phyloP scores from a whole-genome alignment of 1,139 yeast genomes.

The Taphrina pruni region DNA sequence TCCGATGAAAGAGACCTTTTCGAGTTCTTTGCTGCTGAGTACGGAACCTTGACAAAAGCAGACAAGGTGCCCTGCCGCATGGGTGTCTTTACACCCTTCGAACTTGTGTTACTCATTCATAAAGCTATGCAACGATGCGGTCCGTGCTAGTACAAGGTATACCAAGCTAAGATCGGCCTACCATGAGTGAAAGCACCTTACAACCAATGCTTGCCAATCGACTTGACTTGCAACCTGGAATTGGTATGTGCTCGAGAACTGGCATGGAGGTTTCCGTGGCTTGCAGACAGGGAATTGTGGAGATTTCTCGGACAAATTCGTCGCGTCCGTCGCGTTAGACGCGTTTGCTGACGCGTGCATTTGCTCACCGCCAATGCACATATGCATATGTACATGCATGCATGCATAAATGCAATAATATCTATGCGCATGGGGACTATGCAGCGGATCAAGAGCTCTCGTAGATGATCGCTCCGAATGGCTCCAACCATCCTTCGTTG shows the following conservation, averaged over 20 bases:
- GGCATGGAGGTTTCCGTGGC: no score
- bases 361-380: background rate
- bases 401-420: no score
- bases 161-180: no score
- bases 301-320: background rate
- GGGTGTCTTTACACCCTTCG: background rate
- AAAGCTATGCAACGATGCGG: no score
- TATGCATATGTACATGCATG: background rate
- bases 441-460: background rate
- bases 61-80: conserved; percentile 15
- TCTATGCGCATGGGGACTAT: no score
- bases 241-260: no score
- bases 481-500: background rate
- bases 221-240: background rate
- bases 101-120: background rate
- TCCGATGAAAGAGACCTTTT: background rate
- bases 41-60: conserved; percentile 7
- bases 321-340: background rate
- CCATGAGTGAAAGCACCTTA: background rate
- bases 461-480: conserved; percentile 15
- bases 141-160: no score
- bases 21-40: background rate
- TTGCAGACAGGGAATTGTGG: background rate
- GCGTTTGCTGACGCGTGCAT: background rate
- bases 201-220: background rate